Evolutionary conservation across 2,329 filamentous ascomycete genomes (phyloP).

Genomic region (Colletotrichum endophyticum): DNA sequence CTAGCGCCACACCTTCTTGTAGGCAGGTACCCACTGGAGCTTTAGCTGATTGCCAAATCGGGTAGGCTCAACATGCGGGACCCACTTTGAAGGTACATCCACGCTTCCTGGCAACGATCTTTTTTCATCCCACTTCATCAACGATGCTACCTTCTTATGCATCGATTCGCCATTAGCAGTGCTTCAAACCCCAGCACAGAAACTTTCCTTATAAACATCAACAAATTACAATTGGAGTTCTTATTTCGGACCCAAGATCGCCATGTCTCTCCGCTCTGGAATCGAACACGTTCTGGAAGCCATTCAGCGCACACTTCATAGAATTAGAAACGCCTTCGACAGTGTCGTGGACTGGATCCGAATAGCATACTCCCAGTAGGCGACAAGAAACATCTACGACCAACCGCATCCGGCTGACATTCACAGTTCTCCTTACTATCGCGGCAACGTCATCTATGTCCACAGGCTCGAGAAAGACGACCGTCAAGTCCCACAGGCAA

Average conservation of each 20-base stretch:
- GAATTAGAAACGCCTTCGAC: neutral
- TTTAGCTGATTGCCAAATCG: constrained; percentile 7
- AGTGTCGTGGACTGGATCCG: constrained; percentile 2
- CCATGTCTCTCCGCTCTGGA: neutral
- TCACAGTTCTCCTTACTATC: constrained; percentile 2
- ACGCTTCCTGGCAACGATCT: neutral
- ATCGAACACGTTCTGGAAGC: neutral
- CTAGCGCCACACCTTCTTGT: neutral
- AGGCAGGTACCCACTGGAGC: neutral
- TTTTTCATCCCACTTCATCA: neutral
- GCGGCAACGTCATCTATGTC: constrained; percentile 6
- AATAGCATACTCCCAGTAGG: constrained; percentile 12
- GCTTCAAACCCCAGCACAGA: neutral
- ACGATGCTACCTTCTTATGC: neutral
- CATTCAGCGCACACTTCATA: neutral
- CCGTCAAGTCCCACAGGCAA: neutral
- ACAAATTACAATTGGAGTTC: neutral
- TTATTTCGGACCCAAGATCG: neutral
- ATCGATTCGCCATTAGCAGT: neutral
- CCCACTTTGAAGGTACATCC: neutral
- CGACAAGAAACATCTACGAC: neutral
- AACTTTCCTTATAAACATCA: neutral
- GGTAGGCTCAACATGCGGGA: neutral
- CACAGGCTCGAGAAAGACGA: neutral
- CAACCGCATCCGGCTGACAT: neutral